phyloP scores from a whole-genome alignment of 2,329 filamentous ascomycete species.

The Colletotrichum scovillei region DNA sequence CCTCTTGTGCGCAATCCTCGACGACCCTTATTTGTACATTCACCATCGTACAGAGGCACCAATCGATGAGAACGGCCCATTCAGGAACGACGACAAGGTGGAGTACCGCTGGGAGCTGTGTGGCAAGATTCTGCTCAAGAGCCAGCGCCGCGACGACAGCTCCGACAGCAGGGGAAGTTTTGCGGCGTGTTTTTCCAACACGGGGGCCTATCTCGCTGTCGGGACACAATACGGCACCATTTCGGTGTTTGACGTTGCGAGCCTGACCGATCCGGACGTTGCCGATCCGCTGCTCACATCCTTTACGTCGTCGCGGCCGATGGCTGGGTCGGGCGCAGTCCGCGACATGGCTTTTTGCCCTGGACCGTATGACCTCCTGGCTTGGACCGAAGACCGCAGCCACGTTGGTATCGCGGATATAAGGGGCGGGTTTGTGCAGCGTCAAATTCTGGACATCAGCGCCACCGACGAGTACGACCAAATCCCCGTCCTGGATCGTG shows the following conservation, averaged over 20 bases:
- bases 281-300: conserved; percentile 76
- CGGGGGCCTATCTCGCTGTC: conserved; percentile 77
- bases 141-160: conserved; percentile 65
- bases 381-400: conserved; percentile 92
- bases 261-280: conserved; percentile 54
- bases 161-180: conserved; percentile 76
- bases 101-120: conserved; percentile 63
- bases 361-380: conserved; percentile 87
- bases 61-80: conserved; percentile 39
- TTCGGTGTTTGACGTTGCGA: conserved; percentile 74
- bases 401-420: conserved; percentile 80
- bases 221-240: conserved; percentile 86
- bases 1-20: conserved; percentile 84
- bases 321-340: conserved; percentile 79
- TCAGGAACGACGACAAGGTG: conserved; percentile 39
- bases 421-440: conserved; percentile 72
- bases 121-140: conserved; percentile 66
- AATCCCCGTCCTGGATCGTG: conserved; percentile 66
- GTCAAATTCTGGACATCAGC: conserved; percentile 76
- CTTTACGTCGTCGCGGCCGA: conserved; percentile 82
- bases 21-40: conserved; percentile 88
- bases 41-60: conserved; percentile 68
- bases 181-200: conserved; percentile 80
- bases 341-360: conserved; percentile 94
- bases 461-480: conserved; percentile 67